Percentiles rank a stretch among this genome's conserved stretches.
These are phyloP conservation scores for Noccaea caerulescens DNA, from an alignment of 345 rosid genomes.

Conservation along the genomic window DNA sequence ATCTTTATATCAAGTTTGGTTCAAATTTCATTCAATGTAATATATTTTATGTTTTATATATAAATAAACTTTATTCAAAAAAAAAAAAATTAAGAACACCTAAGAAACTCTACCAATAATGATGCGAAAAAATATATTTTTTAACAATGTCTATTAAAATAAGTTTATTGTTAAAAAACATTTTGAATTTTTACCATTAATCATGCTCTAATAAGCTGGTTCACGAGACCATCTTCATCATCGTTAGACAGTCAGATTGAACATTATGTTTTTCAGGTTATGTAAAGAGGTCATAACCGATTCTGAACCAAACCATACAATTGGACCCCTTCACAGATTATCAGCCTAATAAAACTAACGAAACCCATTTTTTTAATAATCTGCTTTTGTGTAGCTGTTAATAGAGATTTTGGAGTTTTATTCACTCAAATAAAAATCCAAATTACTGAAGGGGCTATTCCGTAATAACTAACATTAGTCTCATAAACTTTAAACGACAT, in stretches of 20 bases:
- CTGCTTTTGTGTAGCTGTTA: background rate
- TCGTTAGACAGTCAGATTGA: too few species aligned
- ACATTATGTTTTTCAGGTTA: background rate
- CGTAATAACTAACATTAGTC: background rate
- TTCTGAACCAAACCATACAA: background rate
- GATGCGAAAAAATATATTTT: too few species aligned
- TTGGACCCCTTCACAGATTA: background rate
- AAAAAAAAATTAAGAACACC: too few species aligned
- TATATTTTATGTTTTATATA: too few species aligned
- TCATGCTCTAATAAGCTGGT: too few species aligned
- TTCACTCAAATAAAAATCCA: background rate
- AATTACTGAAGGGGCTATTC: background rate
- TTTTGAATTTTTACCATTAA: too few species aligned
- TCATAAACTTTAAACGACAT: background rate
- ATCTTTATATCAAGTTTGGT: too few species aligned
- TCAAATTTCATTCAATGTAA: too few species aligned
- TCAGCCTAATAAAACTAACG: background rate
- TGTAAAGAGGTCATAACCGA: background rate
- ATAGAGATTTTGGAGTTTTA: background rate
- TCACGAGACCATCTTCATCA: constrained; percentile 5
- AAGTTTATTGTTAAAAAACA: too few species aligned
- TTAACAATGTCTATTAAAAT: too few species aligned
- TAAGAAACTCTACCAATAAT: too few species aligned
- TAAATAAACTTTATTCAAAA: too few species aligned
- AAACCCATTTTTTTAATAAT: background rate